Evolutionary conservation across 148 eudicot genomes (phyloP).

Genomic region (Nepenthes gracilis): DNA sequence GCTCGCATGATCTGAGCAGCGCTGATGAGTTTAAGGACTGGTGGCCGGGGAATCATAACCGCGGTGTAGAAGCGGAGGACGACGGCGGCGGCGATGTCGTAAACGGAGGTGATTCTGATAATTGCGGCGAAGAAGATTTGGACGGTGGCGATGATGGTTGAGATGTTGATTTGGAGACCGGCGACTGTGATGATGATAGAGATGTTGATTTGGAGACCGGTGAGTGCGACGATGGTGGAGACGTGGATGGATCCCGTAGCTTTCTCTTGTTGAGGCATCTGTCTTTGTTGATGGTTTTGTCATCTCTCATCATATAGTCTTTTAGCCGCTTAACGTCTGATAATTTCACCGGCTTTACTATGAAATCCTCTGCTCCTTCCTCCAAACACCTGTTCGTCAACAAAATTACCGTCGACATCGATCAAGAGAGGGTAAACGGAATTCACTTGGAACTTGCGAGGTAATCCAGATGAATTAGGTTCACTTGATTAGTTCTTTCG

Average conservation of each 20-base stretch:
- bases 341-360: slow-evolving; percentile 1
- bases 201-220: too few species aligned
- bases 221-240: not conserved
- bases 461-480: too few species aligned
- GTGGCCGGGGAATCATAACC: too few species aligned
- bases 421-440: too few species aligned
- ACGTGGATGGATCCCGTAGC: not conserved
- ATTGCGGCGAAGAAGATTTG: not conserved
- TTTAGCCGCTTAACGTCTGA: not conserved
- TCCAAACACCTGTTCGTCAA: not conserved
- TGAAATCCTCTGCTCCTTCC: slow-evolving; percentile 1
- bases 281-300: not conserved
- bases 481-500: not conserved
- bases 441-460: too few species aligned
- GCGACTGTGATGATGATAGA: slow-evolving; percentile 2
- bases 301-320: not conserved
- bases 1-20: too few species aligned
- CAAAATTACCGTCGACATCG: not conserved
- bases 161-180: not conserved
- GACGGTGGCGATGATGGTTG: slow-evolving; percentile 1
- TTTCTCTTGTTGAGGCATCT: not conserved
- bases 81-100: too few species aligned
- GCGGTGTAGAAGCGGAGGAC: too few species aligned
- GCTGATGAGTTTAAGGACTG: too few species aligned
- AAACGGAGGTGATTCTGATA: too few species aligned